These are phyloP conservation scores for Solanum appendiculatum DNA, from an alignment of 257 asterid species.

Conservation along the genomic window DNA sequence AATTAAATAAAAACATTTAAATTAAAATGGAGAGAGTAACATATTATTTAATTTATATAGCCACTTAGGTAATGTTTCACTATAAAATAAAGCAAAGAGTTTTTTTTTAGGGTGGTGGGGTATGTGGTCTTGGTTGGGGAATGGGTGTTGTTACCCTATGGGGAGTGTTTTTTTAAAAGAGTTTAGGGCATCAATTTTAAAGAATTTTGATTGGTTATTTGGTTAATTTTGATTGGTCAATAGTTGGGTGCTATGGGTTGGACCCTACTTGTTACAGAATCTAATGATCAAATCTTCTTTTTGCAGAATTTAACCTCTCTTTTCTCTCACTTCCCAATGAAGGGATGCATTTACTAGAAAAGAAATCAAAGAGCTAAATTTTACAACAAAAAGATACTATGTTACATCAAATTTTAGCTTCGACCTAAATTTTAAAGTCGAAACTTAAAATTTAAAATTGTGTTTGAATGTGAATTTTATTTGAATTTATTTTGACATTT, in stretches of 20 bases:
- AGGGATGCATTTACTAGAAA: background rate
- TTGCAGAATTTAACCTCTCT: background rate
- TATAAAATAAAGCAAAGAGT: background rate
- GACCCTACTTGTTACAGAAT: constrained; percentile 1
- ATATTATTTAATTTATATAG: background rate
- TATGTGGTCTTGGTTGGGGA: accelerated
- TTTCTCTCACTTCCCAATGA: background rate
- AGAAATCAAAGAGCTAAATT: background rate
- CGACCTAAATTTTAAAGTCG: no score
- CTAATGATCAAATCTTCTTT: background rate
- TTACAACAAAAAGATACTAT: background rate
- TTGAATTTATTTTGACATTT: background rate
- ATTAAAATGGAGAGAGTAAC: background rate
- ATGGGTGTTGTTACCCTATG: background rate
- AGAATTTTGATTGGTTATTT: background rate
- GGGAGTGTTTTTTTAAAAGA: background rate
- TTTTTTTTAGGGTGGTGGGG: background rate
- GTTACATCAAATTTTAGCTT: background rate
- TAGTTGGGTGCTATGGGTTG: background rate
- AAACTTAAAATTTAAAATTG: no score
- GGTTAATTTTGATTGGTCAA: background rate
- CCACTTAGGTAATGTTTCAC: background rate
- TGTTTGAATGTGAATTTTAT: no score
- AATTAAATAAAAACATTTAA: background rate
- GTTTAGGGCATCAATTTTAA: background rate